phyloP scores from a whole-genome alignment of 345 rosid genomes.

The Lepidium aucheri region DNA sequence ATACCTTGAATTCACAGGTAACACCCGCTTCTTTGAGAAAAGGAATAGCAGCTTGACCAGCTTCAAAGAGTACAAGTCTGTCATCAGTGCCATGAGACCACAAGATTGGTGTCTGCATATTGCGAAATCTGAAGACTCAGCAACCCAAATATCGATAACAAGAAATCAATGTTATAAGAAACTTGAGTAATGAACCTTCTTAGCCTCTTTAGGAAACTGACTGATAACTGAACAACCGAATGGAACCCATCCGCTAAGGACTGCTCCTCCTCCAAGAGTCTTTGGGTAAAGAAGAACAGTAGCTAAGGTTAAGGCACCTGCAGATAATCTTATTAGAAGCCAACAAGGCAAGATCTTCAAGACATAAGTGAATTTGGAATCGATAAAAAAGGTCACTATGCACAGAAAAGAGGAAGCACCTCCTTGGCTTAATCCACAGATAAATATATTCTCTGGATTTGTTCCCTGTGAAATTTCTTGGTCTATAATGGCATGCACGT shows the following conservation, averaged over 20 bases:
- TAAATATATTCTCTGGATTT: conserved; percentile 52
- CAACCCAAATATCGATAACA: neutral
- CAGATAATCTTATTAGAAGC: neutral
- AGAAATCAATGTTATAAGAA: neutral
- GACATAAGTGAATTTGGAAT: neutral
- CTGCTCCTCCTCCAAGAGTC: conserved; percentile 73
- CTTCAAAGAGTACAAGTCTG: conserved; percentile 59
- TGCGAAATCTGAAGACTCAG: neutral
- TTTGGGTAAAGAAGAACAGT: conserved; percentile 69
- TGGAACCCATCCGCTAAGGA: conserved; percentile 87
- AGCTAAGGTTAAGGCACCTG: conserved; percentile 82
- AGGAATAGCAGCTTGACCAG: conserved; percentile 74
- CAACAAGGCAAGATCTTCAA: neutral
- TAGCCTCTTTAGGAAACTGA: conserved; percentile 48
- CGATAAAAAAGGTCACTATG: neutral
- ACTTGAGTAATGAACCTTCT: conserved; percentile 35
- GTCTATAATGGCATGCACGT: conserved; percentile 70
- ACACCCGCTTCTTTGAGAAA: conserved; percentile 63
- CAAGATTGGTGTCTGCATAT: conserved; percentile 61
- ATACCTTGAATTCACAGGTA: conserved; percentile 78
- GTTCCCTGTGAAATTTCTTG: conserved; percentile 58
- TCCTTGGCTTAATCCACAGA: conserved; percentile 94
- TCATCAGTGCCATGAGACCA: conserved; percentile 80
- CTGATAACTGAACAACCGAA: conserved; percentile 45
- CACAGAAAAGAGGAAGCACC: conserved; percentile 34